Percentiles rank a stretch among this genome's conserved stretches.
These are phyloP conservation scores for Phytopythium aichiense DNA, from an alignment of 352 stramenopile species.

Conservation along the genomic window DNA sequence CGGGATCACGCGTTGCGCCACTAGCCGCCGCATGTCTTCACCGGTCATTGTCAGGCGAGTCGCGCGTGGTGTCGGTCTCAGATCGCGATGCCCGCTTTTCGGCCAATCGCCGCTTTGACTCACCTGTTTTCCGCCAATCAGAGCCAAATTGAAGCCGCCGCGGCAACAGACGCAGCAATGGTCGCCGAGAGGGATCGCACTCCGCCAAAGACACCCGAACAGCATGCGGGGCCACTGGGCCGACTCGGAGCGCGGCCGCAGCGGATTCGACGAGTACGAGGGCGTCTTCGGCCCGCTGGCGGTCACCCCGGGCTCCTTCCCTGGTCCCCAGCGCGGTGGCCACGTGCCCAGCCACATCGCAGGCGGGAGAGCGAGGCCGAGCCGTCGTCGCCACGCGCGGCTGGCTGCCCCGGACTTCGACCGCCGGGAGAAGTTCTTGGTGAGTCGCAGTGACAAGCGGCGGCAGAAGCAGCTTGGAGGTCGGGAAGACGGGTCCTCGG, in stretches of 20 bases:
- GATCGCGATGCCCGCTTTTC: background rate
- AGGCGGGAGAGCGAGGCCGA: background rate
- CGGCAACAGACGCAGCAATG: background rate
- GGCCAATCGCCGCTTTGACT: background rate
- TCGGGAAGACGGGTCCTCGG: background rate
- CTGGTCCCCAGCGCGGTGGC: background rate
- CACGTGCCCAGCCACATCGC: background rate
- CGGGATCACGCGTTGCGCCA: slow-evolving; percentile 56
- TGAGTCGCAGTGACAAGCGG: slow-evolving; percentile 13
- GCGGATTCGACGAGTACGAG: slow-evolving; percentile 65
- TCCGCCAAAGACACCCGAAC: background rate
- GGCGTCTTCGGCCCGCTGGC: slow-evolving; percentile 53
- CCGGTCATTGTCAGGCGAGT: background rate
- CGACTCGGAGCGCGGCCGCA: slow-evolving; percentile 13
- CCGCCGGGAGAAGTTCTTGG: slow-evolving; percentile 21
- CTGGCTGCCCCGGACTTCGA: slow-evolving; percentile 10
- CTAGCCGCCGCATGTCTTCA: slow-evolving; percentile 15
- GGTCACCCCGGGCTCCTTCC: background rate
- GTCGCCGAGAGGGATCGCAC: background rate
- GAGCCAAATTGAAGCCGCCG: background rate
- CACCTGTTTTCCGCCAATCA: background rate
- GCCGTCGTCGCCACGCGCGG: background rate
- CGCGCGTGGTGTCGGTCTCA: background rate
- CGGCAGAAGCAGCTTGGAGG: background rate
- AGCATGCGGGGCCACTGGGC: slow-evolving; percentile 19